phyloP scores from a whole-genome alignment of 306 rosid genomes.

The Oemleria cerasiformis region DNA sequence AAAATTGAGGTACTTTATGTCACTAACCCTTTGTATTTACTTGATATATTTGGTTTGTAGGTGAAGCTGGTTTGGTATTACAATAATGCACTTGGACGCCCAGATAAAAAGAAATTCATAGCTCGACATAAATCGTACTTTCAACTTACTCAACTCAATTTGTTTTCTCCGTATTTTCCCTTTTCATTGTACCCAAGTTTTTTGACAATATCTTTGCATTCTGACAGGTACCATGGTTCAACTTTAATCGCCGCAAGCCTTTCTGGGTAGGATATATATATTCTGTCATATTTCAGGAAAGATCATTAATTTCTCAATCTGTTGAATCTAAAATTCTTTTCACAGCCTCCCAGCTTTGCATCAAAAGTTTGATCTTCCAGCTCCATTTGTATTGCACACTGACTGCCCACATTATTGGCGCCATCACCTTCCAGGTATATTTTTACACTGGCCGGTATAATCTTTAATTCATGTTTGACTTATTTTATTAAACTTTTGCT shows the following conservation, averaged over 20 bases:
- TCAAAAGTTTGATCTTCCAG: conserved; percentile 90
- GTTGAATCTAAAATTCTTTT: conserved; percentile 30
- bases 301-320: not conserved
- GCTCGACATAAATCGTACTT: conserved; percentile 81
- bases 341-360: conserved; percentile 86
- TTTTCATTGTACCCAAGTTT: conserved; percentile 21
- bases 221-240: conserved; percentile 88
- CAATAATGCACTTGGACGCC: conserved; percentile 91
- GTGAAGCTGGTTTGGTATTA: conserved; percentile 98
- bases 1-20: not conserved
- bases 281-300: not conserved
- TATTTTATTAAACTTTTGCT: conserved; percentile 18
- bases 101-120: conserved; percentile 85
- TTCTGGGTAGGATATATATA: conserved; percentile 63
- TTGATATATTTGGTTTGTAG: conserved; percentile 43
- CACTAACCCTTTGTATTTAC: not conserved
- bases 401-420: conserved; percentile 99
- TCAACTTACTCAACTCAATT: conserved; percentile 28
- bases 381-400: conserved; percentile 86
- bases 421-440: conserved; percentile 84
- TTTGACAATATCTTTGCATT: conserved; percentile 21
- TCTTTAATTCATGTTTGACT: conserved; percentile 12
- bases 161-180: conserved; percentile 22
- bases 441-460: conserved; percentile 19
- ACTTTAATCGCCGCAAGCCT: conserved; percentile 90